Percentiles rank a stretch among this genome's conserved stretches.
These are phyloP conservation scores for Rickenella mellea DNA, from an alignment of 768 basidiomycete species.

Conservation along the genomic window DNA sequence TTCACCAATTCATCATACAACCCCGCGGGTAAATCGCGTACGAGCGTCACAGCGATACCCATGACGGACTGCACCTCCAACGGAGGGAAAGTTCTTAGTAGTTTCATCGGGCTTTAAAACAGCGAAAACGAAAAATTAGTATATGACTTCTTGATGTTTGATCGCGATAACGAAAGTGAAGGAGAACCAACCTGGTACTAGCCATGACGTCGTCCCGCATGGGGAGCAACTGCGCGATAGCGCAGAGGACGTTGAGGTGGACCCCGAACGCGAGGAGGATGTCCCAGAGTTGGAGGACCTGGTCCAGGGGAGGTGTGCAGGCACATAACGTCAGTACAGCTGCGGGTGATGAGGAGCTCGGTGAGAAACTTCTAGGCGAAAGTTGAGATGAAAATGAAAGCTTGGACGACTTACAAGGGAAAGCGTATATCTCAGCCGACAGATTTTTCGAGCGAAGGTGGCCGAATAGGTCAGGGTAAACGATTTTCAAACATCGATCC, in stretches of 20 bases:
- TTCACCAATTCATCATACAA: constrained; percentile 84
- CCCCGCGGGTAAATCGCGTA: constrained; percentile 80
- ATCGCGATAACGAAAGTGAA: constrained; percentile 1
- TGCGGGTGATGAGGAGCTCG: constrained; percentile 19
- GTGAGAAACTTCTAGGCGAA: constrained; percentile 1
- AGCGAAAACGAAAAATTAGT: neutral
- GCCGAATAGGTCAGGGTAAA: constrained; percentile 78
- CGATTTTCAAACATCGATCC: constrained; percentile 84
- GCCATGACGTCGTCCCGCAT: constrained; percentile 88
- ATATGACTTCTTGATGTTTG: neutral
- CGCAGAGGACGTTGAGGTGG: constrained; percentile 92
- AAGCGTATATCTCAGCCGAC: constrained; percentile 93
- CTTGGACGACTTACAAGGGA: constrained; percentile 66
- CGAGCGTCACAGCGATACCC: constrained; percentile 88
- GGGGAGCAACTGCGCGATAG: constrained; percentile 87
- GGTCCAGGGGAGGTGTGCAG: constrained; percentile 91
- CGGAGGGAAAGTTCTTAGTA: constrained; percentile 89
- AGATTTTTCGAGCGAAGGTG: constrained; percentile 85
- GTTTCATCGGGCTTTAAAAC: constrained; percentile 73
- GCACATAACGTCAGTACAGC: constrained; percentile 93
- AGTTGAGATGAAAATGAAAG: constrained; percentile 2
- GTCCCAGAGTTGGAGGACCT: constrained; percentile 94
- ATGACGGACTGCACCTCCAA: constrained; percentile 82
- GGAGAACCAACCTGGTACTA: constrained; percentile 61
- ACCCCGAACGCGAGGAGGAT: constrained; percentile 95